A percentile compares a stretch with the other conserved stretches of the same genome.
Conservation (phyloP, 2,329 filamentous ascomycete species). For the Colletotrichum musicola region DNA sequence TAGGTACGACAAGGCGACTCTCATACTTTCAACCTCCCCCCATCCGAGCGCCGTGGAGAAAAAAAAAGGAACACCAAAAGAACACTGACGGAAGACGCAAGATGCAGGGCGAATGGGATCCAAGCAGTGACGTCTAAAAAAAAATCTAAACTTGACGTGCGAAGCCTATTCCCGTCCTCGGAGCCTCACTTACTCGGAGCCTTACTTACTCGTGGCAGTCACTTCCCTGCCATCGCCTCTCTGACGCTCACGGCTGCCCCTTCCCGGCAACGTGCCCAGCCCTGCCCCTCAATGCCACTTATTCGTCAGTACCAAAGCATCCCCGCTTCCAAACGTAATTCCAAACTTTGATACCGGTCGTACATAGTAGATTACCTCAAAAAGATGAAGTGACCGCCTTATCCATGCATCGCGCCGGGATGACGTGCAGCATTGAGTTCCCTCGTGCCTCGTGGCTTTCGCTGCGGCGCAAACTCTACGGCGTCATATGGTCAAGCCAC, state of each 20-base stretch:
- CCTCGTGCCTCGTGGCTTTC: too few relatives aligned
- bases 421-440: constrained; percentile 13
- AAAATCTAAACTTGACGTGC: constrained; percentile 7
- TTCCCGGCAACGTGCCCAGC: not conserved
- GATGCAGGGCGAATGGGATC: not conserved
- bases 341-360: not conserved
- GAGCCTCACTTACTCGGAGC: not conserved
- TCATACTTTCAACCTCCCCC: not conserved
- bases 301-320: constrained; percentile 6
- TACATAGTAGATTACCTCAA: not conserved
- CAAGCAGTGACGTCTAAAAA: constrained; percentile 23
- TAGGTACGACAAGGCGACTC: not conserved
- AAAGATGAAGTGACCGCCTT: not conserved
- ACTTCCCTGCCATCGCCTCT: too few relatives aligned
- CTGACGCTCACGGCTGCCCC: too few relatives aligned
- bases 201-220: not conserved
- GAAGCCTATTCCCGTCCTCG: not conserved
- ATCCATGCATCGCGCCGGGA: not conserved
- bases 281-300: not conserved
- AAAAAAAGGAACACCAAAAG: not conserved
- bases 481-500: not conserved
- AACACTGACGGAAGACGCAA: constrained; percentile 1
- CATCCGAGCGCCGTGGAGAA: not conserved
- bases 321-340: constrained; percentile 13
- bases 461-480: not conserved